Base-by-base conservation (phyloP, 1,284 basidiomycete genomes). In the Laetiporus sulphureus region DNA sequence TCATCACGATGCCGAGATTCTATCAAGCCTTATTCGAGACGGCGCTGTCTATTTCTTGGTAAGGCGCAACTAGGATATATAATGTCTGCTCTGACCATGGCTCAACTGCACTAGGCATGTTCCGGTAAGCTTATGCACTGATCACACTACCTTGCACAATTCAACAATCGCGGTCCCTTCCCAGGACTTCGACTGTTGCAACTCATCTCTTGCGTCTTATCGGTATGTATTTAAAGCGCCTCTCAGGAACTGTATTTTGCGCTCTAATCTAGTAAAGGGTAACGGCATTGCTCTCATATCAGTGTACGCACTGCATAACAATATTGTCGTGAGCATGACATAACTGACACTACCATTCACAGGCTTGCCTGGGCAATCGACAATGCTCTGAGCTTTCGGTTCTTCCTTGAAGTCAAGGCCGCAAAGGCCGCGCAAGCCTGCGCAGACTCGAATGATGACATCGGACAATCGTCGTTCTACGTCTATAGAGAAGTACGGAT, bases 351-450 rank as follows among this genome's bases (percentile, higher is more conserved):
- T 13, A 27, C 25, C 25, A 13, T 27, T 13, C 25, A n/a, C 25
- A 39, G 38, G 8, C n/a, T 32, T 31, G 29, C 38, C 4, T 39
- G 38, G 38, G 5, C 38, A 5, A 8, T 39, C 4, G 38, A 39
- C 19, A 39, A 22, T 21, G 20, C 18, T n/a, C 24, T 39, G 6
- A 32, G 38, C 27, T 39, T 20, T 20, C 38, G 29, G 4, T 20
- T 39, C 18, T 32, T 31, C 25, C 38, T 39, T 6, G 32, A 22
- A 29, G 32, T 39, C 8, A 39, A 32, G 20, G 29, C 12, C 5
- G 18, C 22, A 5, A 18, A 39, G 13, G 21, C 21, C 8, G 7
- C 32, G 38, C 27, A 18, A 22, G 25, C 20, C 24, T 18, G 13
- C 13, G 13, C 25, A 27, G 8, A 27, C 7, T 27, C 25, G 25